Evolutionary conservation across 75 land plant genomes (phyloP), one percentile per base, ranked within the genome.

Genomic region (Pinus taeda): DNA sequence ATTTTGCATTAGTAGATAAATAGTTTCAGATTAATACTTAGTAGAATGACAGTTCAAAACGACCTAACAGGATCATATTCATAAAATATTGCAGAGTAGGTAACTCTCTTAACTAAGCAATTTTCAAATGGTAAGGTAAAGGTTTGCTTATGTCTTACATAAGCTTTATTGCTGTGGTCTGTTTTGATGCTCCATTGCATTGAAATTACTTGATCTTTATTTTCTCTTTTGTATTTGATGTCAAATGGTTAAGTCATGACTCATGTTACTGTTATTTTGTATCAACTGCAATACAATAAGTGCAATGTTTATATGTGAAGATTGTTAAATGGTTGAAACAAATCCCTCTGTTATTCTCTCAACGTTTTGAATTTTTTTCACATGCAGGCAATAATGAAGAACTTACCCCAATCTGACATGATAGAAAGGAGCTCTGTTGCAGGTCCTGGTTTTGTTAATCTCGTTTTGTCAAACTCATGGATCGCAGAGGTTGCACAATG

Each of bases 401-500:
- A 92, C 75, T 71, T 97, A 4, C 99, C 99, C 63, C 63, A 59
- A 59, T 87, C 98, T 21, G 82, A 88, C 11, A 84, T 97, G 73
- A 78, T 90, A 29, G 93, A 92, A 63, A 90, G 83, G 21, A 82
- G 86, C 62, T 84, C 89, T 39, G 90, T 97, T 60, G 99, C 98
- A 15, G 91, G 93, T 24, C 92, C 97, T 78, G 99, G 99, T 53
- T 97, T 97, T 84, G 86, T 97, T 3, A 97, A 97, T 82, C 74
- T 97, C 33, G 37, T 71, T 37, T 79, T 97, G 71, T 89, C 98
- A 39, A 85, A 73, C 67, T 57, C 56, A 36, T 97, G 96, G 95
- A 83, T 94, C 29, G 95, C 95, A 42, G 80, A 97, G 92, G 98
- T 93, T 12, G 71, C 26, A 57, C 14, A 66, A 37, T 78, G 53